A percentile compares a stretch with the other conserved stretches of the same genome.
Evolutionary conservation across 2,329 filamentous ascomycete species (phyloP).

Genomic region (Ramularia endophylla): DNA sequence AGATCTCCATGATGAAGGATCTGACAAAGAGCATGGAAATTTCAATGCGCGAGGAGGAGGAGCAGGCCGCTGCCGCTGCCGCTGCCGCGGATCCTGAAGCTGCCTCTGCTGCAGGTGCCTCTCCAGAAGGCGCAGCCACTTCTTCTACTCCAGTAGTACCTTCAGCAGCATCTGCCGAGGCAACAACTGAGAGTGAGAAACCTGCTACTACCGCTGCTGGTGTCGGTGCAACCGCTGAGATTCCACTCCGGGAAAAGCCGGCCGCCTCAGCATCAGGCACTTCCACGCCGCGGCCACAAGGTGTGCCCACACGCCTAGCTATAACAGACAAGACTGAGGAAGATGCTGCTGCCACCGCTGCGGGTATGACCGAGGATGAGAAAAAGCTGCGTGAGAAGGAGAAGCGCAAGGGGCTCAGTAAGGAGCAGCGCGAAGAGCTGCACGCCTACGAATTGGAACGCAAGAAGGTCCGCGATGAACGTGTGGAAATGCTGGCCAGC

Average conservation of each 20-base stretch:
- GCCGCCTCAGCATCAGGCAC: constrained; percentile 26
- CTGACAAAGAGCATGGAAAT: constrained; percentile 98
- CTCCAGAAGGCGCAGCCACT: constrained; percentile 18
- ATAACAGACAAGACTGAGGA: constrained; percentile 87
- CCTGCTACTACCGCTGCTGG: too few species aligned
- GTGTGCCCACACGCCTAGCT: constrained; percentile 72
- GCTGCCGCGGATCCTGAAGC: constrained; percentile 28
- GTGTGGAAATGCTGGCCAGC: constrained; percentile 73
- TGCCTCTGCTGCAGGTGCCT: constrained; percentile 39
- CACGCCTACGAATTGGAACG: constrained; percentile 84
- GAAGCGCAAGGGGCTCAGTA: constrained; percentile 83
- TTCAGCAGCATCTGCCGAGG: constrained; percentile 9
- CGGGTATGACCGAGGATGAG: constrained; percentile 64
- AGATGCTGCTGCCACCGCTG: constrained; percentile 58
- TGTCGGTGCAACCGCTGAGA: constrained; percentile 16
- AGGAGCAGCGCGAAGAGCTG: constrained; percentile 90
- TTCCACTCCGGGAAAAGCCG: constrained; percentile 13
- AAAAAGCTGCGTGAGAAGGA: constrained; percentile 72
- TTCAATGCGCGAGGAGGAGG: constrained; percentile 73
- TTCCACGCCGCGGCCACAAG: constrained; percentile 46
- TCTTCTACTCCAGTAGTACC: constrained; percentile 9
- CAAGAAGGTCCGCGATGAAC: constrained; percentile 75
- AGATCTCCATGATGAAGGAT: constrained; percentile 98
- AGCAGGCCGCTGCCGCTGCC: constrained; percentile 50
- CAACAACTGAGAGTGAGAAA: constrained; percentile 8